Base-by-base conservation (phyloP, 805 yeast species). In the Komagataella pseudopastoris region DNA sequence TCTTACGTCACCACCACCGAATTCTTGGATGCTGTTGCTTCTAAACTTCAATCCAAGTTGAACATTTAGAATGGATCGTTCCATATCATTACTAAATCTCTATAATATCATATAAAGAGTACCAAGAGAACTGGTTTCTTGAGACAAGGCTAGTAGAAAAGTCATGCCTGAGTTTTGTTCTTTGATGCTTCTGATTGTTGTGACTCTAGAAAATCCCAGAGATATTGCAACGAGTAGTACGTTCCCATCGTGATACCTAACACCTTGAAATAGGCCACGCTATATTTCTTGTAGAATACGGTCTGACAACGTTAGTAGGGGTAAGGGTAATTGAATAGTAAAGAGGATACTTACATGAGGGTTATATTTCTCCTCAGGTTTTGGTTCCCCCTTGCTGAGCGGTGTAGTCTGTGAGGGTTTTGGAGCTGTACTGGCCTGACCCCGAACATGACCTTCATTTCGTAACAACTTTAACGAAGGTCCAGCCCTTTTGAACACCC, bases 21-120 rank as follows among this genome's bases (percentile, higher is more conserved):
- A 62, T 86, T 86, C 65, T 71, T 86, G 57, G 85, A 83, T 56
- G 88, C 89, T 45, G 93, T 86, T 59, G 83, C 84, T 56, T 72
- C 71, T 44, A 48, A 43, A 48, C 24, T 44, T 47, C 45, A 18
- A 45, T 30, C 46, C 48, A 44, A n/a, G 43, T 23, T 43, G 14
- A 24, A 43, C 36, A 12, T 20, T 30, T 30, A 36, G 18, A 44
- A 45, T 49, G 44, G 16, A 51, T 10, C 44, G n/a, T 16, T 24
- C n/a, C n/a, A 45, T 46, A 39, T 20, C 23, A 49, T 46, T 23
- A 17, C 6, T 8, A 44, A 23, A n/a, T 52, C 44, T 45, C 46
- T 36, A 24, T 44, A 46, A 48, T 30, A 48, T 52, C 50, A 49
- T 24, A 20, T 39, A 53, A 53, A 51, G 51, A 48, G 52, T 49